Evolutionary conservation across 2,329 filamentous ascomycete species (phyloP), one percentile per base, ranked within the genome.

Genomic region (Paracamarosporium sp.): DNA sequence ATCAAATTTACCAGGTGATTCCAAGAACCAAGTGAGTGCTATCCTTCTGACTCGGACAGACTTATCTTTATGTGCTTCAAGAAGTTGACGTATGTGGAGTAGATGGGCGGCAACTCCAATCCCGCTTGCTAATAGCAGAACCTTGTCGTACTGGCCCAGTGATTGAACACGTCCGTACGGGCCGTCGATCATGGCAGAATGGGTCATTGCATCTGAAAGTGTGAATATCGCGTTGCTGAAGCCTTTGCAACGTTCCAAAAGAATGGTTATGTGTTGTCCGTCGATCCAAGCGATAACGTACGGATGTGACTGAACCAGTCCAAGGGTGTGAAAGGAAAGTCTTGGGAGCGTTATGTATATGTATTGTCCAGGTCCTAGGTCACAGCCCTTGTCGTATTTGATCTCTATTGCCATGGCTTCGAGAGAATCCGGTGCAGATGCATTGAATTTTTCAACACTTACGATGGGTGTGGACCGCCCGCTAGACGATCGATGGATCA

Each of bases 51-150:
- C 55, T n/a, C 58, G 46, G 2, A 53, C 58, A n/a, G 28, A 59
- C 28, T 56, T 43, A 3, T 28, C 27, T 11, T 63, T 43, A 35
- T 63, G 52, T 13, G 55, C 60, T 20, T 47, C 20, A 31, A 63
- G 31, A 3, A 63, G 55, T 20, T 56, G 43, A 13, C 33, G 46
- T 12, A 63, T 55, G 11, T 46, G 35, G 2, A 63, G 40, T 1
- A 63, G 45, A 41, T 63, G 58, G 7, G 60, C 55, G 22, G 55
- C 55, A 53, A 63, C 56, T 1, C 60, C 58, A 31, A 61, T 59
- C 3, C 60, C 58, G 38, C 53, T 56, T 12, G 55, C 50, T 20
- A 63, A 33, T 20, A 61, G 53, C 3, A 63, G 40, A 6, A 63
- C 55, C 36, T 59, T 63, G 38, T 63, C 55, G 44, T 53, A 63